Evolutionary conservation across 768 basidiomycete genomes (phyloP).

Genomic region (Mycena vitilis): DNA sequence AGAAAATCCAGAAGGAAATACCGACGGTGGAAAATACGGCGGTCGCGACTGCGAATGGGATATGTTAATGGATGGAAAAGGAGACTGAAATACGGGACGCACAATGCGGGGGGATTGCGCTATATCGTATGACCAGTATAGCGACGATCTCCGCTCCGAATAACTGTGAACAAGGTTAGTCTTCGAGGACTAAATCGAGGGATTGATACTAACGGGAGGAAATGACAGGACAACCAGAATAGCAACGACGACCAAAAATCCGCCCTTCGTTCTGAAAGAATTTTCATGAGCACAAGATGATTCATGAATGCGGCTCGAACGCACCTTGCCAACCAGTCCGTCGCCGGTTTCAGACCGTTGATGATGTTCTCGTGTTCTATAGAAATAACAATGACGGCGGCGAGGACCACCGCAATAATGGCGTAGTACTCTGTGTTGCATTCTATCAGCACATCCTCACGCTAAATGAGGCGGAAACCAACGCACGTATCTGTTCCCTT

Average conservation of each 20-base stretch:
- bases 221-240: neutral
- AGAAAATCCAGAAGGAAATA: conserved; percentile 82
- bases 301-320: neutral
- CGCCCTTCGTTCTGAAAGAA: neutral
- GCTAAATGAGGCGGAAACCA: neutral
- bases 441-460: no score
- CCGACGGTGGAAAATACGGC: conserved; percentile 90
- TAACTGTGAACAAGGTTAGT: neutral
- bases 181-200: no score
- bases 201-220: neutral
- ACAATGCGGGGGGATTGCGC: conserved; percentile 91
- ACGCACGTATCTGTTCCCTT: conserved; percentile 5
- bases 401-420: neutral
- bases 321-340: conserved; percentile 5
- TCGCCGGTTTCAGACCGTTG: neutral
- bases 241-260: neutral
- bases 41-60: conserved; percentile 74
- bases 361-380: conserved; percentile 11
- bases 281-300: neutral
- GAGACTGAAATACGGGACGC: neutral
- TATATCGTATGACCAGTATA: conserved; percentile 78
- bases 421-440: neutral
- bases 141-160: conserved; percentile 86
- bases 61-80: neutral
- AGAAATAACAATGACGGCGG: neutral